A percentile compares a stretch with the other conserved stretches of the same genome.
These are phyloP conservation scores for Hygrophila difformis DNA, from an alignment of 257 asterid species.

Conservation along the genomic window DNA sequence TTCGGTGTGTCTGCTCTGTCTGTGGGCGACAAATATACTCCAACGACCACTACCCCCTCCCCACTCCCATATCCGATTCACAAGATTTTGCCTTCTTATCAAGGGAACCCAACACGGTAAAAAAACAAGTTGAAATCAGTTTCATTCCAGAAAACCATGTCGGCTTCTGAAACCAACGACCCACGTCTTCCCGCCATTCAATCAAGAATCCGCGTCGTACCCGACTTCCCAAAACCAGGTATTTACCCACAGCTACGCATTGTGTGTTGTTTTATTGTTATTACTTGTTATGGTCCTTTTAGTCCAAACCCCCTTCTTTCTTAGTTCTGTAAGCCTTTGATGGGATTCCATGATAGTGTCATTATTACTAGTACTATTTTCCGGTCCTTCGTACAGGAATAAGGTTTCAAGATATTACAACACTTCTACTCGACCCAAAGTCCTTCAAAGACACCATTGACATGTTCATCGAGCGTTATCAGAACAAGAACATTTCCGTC, in stretches of 20 bases:
- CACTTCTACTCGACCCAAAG: constrained; percentile 64
- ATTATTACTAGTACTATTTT: not conserved
- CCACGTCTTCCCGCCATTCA: constrained; percentile 68
- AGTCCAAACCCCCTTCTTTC: constrained; percentile 5
- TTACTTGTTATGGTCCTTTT: not conserved
- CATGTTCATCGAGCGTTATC: constrained; percentile 73
- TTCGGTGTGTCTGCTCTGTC: too few species aligned
- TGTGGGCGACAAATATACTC: too few species aligned
- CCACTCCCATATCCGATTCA: too few species aligned
- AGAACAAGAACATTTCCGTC: constrained; percentile 53
- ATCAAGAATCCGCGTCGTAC: constrained; percentile 74
- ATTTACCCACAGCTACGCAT: not conserved
- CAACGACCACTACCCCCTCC: too few species aligned
- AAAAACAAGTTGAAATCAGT: too few species aligned
- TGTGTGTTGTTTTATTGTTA: not conserved
- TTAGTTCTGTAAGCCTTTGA: not conserved
- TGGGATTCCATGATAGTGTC: constrained; percentile 1
- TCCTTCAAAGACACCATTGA: constrained; percentile 75
- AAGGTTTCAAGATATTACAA: constrained; percentile 85
- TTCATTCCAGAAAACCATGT: constrained; percentile 30
- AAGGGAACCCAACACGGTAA: too few species aligned
- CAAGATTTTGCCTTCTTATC: too few species aligned
- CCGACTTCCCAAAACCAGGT: constrained; percentile 23
- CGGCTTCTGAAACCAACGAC: constrained; percentile 48
- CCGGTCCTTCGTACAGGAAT: constrained; percentile 43